phyloP scores from a whole-genome alignment of 805 yeast species.

The Hanseniaspora lindneri region DNA sequence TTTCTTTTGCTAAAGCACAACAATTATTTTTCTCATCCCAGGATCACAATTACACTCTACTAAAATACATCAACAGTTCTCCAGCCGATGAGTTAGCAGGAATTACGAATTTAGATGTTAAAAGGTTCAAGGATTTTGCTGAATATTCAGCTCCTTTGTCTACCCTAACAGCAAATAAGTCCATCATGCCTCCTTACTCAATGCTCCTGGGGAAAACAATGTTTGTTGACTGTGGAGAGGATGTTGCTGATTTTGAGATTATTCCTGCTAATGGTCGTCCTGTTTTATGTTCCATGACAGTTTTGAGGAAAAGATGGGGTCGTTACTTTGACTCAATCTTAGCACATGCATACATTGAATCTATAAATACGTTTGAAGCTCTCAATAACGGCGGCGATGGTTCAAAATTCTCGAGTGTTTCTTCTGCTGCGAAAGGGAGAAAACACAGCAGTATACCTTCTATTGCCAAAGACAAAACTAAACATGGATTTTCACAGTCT shows the following conservation, averaged over 20 bases:
- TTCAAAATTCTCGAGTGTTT: slow-evolving; percentile 15
- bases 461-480: slow-evolving; percentile 1
- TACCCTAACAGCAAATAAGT: slow-evolving; percentile 51
- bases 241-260: slow-evolving; percentile 60
- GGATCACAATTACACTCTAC: slow-evolving; percentile 12
- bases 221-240: slow-evolving; percentile 50
- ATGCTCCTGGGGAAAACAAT: slow-evolving; percentile 68
- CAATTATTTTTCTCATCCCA: slow-evolving; percentile 12
- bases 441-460: slow-evolving; percentile 2
- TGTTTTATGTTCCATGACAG: slow-evolving; percentile 48
- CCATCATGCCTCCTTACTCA: slow-evolving; percentile 67
- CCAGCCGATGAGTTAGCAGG: slow-evolving; percentile 17
- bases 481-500: neutral
- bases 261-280: slow-evolving; percentile 58
- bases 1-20: slow-evolving; percentile 5
- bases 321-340: slow-evolving; percentile 50
- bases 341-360: slow-evolving; percentile 52
- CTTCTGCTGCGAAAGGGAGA: slow-evolving; percentile 1
- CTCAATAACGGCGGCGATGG: neutral
- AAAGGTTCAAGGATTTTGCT: slow-evolving; percentile 53
- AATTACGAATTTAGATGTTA: neutral
- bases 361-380: slow-evolving; percentile 30
- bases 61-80: slow-evolving; percentile 14
- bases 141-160: slow-evolving; percentile 64
- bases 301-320: slow-evolving; percentile 70